Conservation (phyloP, 1,139 yeast species). For the Pichia norvegensis region DNA sequence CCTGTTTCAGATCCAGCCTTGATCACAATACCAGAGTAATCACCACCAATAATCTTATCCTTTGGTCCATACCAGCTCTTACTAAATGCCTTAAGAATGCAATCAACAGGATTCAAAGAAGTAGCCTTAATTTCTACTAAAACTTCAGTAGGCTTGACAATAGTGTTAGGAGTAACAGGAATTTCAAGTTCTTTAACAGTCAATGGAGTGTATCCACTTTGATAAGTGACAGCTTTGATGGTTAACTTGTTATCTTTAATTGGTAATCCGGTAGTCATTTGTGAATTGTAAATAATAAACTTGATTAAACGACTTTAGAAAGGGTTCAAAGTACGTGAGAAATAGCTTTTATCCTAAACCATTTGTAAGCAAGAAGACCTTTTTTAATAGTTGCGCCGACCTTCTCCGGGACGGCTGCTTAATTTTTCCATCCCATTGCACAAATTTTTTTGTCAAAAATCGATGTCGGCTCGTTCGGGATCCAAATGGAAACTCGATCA, state of each 20-base stretch:
- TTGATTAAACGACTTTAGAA: too few species aligned
- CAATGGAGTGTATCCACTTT: conserved; percentile 16
- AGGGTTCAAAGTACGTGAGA: too few species aligned
- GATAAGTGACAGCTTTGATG: conserved; percentile 16
- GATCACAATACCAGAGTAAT: conserved; percentile 57
- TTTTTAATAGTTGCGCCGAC: too few species aligned
- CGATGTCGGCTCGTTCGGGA: too few species aligned
- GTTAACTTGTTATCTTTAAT: conserved; percentile 8
- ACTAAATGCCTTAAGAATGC: conserved; percentile 31
- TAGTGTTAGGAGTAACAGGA: conserved; percentile 6
- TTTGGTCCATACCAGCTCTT: conserved; percentile 28
- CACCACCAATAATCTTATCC: conserved; percentile 48
- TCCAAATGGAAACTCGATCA: too few species aligned
- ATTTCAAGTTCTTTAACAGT: conserved; percentile 11
- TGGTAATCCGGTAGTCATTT: conserved; percentile 4
- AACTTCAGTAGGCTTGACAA: conserved; percentile 37
- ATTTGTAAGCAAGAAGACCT: not conserved
- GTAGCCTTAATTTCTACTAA: conserved; percentile 53
- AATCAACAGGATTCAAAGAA: conserved; percentile 64
- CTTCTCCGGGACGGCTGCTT: too few species aligned
- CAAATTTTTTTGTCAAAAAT: too few species aligned
- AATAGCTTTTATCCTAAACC: too few species aligned
- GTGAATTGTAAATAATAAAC: not conserved
- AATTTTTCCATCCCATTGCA: too few species aligned
- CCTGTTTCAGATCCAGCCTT: conserved; percentile 45